Evolutionary conservation across 2,329 filamentous ascomycete genomes (phyloP).

Genomic region (Penicillium aurantiogriseum): DNA sequence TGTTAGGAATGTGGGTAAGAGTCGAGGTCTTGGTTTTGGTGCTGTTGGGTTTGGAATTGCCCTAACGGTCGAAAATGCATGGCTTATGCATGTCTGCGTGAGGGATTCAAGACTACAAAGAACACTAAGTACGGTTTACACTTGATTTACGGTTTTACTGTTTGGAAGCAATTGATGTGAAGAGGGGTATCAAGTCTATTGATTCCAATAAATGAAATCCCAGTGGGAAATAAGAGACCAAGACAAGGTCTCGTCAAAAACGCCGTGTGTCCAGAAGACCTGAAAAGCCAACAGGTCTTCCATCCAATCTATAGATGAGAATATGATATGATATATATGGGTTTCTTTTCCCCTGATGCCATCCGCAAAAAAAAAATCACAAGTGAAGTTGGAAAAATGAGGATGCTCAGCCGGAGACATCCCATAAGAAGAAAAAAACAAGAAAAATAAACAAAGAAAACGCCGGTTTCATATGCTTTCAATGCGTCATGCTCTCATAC

Average conservation of each 20-base stretch:
- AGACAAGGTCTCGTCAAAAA: conserved; percentile 24
- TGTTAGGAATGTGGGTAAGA: neutral
- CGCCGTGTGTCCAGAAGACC: conserved; percentile 13
- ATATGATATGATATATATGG: conserved; percentile 6
- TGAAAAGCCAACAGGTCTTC: neutral
- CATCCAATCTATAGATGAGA: conserved; percentile 14
- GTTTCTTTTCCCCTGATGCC: conserved; percentile 15
- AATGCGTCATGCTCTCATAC: conserved; percentile 30
- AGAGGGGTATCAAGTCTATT: conserved; percentile 30
- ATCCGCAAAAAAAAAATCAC: conserved; percentile 12
- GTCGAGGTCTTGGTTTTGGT: neutral
- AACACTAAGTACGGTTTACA: neutral
- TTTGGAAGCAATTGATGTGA: neutral
- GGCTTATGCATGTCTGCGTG: neutral
- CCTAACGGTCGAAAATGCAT: neutral
- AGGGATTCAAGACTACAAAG: neutral
- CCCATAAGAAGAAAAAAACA: conserved; percentile 13
- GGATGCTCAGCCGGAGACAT: conserved; percentile 5
- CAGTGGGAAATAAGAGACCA: conserved; percentile 9
- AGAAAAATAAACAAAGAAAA: conserved; percentile 16
- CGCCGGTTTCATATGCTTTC: conserved; percentile 25
- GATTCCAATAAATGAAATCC: conserved; percentile 12
- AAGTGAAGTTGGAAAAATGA: neutral
- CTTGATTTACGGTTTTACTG: neutral
- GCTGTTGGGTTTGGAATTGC: neutral